Evolutionary conservation across 202 grass and related monocot species (phyloP).

Genomic region (Setaria italica): DNA sequence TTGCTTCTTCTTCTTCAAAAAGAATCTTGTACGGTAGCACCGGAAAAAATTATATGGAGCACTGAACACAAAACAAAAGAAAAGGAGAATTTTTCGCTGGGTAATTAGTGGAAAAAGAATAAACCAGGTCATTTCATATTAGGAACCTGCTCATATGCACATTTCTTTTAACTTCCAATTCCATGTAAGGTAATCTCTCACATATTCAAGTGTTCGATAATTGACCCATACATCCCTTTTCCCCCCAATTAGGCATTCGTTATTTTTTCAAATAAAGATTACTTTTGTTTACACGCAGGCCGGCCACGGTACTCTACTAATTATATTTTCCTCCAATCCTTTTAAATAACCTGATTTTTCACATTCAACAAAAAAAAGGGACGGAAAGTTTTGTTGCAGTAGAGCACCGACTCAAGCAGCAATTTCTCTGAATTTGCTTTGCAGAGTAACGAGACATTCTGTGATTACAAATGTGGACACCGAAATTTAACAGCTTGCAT

Average conservation of each 20-base stretch:
- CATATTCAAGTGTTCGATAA: background rate
- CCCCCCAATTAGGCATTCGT: background rate
- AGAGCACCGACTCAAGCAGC: background rate
- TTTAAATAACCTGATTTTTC: background rate
- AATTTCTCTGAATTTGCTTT: background rate
- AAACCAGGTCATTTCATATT: background rate
- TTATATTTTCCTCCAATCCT: background rate
- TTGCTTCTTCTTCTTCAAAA: background rate
- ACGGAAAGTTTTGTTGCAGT: background rate
- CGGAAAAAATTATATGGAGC: background rate
- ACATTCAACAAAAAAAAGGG: background rate
- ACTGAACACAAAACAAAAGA: background rate
- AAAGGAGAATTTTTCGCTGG: background rate
- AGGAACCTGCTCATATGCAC: background rate
- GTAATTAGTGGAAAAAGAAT: background rate
- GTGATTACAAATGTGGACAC: background rate
- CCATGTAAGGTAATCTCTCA: background rate
- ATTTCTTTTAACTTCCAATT: background rate
- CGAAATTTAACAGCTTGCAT: background rate
- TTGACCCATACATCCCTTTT: background rate
- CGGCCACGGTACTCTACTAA: background rate
- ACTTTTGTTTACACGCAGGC: background rate
- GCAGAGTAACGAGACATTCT: background rate
- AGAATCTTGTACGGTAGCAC: background rate
- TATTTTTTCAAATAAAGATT: background rate